Conservation (phyloP, 768 basidiomycete species). For the Tricholoma flavovirens region DNA sequence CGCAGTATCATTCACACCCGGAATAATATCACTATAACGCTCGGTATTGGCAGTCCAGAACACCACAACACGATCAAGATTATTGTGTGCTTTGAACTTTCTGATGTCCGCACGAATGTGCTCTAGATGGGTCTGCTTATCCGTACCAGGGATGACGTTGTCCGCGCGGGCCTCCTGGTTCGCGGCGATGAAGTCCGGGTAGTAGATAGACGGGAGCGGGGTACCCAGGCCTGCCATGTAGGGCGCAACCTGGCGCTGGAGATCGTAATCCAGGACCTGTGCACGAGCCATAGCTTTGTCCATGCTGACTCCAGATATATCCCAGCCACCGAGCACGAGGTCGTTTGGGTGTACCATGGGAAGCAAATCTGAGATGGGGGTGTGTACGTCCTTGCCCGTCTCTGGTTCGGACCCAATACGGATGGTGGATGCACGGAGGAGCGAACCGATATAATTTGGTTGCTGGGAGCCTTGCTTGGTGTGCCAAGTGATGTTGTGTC, state of each 20-base stretch:
- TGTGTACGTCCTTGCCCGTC: conserved; percentile 84
- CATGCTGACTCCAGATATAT: conserved; percentile 81
- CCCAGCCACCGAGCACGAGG: conserved; percentile 97
- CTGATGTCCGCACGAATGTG: conserved; percentile 92
- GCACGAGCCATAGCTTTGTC: conserved; percentile 94
- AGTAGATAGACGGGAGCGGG: conserved; percentile 94
- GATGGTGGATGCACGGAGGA: conserved; percentile 93
- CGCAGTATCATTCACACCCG: conserved; percentile 93
- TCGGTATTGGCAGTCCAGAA: conserved; percentile 99
- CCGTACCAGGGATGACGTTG: conserved; percentile 77
- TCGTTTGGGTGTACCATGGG: conserved; percentile 99
- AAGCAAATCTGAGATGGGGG: conserved; percentile 87
- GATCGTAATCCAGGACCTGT: conserved; percentile 91
- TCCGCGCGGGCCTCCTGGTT: conserved; percentile 97
- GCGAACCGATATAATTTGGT: conserved; percentile 97
- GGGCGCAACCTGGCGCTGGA: conserved; percentile 91
- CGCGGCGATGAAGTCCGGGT: conserved; percentile 95
- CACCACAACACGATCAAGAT: conserved; percentile 82
- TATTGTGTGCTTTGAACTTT: conserved; percentile 79
- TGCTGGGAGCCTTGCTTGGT: conserved; percentile 89
- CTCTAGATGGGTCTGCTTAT: conserved; percentile 91
- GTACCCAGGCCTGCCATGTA: conserved; percentile 74
- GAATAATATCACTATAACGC: conserved; percentile 91
- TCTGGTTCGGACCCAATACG: conserved; percentile 78
- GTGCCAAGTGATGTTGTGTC: conserved; percentile 89